Percentiles rank a stretch among this genome's conserved stretches.
Evolutionary conservation across 176 grass and related monocot species (phyloP).

Genomic region (Carex kokanica): DNA sequence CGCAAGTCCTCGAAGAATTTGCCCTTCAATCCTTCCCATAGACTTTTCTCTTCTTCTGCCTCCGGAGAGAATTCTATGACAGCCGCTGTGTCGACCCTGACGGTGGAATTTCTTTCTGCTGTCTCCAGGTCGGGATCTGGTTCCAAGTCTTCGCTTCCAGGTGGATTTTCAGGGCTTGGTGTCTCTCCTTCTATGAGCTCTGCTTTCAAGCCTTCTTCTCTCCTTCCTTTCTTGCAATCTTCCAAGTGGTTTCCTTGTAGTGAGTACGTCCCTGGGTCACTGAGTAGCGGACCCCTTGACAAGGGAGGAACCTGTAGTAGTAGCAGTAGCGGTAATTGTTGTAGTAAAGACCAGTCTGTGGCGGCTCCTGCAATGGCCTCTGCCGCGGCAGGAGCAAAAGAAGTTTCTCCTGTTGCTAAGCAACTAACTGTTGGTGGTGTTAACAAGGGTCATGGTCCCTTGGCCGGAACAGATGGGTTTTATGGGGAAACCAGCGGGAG

Average conservation of each 20-base stretch:
- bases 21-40: background rate
- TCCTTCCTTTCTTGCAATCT: slow-evolving; percentile 72
- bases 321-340: background rate
- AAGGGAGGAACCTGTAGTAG: slow-evolving; percentile 26
- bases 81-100: slow-evolving; percentile 32
- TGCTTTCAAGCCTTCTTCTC: slow-evolving; percentile 56
- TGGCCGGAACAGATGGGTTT: background rate
- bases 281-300: slow-evolving; percentile 31
- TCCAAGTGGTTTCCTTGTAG: slow-evolving; percentile 88
- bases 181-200: slow-evolving; percentile 54
- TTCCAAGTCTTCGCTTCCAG: slow-evolving; percentile 15
- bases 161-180: slow-evolving; percentile 27
- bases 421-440: background rate
- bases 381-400: slow-evolving; percentile 26
- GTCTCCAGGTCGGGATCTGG: slow-evolving; percentile 36
- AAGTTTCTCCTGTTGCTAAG: background rate
- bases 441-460: background rate
- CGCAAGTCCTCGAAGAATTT: slow-evolving; percentile 39
- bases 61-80: slow-evolving; percentile 19
- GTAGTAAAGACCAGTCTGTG: background rate
- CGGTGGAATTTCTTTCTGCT: slow-evolving; percentile 51
- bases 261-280: slow-evolving; percentile 35
- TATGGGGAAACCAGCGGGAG: slow-evolving; percentile 31
- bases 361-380: slow-evolving; percentile 35
- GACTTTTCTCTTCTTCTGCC: slow-evolving; percentile 26